Conservation (phyloP, 176 grass and related monocot genomes). For the Calamus simplicifolius region DNA sequence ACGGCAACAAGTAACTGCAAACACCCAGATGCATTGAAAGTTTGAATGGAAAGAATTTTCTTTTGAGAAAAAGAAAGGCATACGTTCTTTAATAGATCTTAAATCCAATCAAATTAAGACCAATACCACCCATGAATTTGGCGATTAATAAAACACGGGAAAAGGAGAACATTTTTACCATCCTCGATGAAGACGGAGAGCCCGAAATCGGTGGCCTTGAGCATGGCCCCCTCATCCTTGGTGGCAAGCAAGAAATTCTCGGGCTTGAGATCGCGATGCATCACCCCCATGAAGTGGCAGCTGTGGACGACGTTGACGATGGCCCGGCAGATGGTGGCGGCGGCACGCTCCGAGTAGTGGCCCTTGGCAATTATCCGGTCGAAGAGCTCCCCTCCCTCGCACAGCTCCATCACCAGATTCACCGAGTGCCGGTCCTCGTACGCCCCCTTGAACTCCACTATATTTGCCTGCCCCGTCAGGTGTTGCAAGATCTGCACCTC, state of each 20-base stretch:
- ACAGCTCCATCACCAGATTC: slow-evolving; percentile 97
- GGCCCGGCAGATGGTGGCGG: slow-evolving; percentile 70
- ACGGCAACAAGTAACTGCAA: too few relatives aligned
- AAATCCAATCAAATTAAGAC: too few relatives aligned
- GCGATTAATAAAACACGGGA: too few relatives aligned
- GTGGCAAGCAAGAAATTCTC: slow-evolving; percentile 96
- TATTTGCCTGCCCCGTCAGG: slow-evolving; percentile 82
- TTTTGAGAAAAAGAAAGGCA: too few relatives aligned
- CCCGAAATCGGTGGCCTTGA: slow-evolving; percentile 96
- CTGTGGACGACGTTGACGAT: slow-evolving; percentile 90
- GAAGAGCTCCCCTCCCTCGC: slow-evolving; percentile 83
- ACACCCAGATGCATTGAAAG: too few relatives aligned
- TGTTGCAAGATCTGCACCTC: slow-evolving; percentile 99
- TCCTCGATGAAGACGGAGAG: slow-evolving; percentile 98
- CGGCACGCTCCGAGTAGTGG: slow-evolving; percentile 83
- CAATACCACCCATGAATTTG: too few relatives aligned
- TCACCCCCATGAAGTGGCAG: slow-evolving; percentile 98
- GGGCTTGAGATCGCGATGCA: slow-evolving; percentile 93
- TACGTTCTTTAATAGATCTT: too few relatives aligned
- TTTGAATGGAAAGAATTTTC: too few relatives aligned
- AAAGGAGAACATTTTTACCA: slow-evolving; percentile 29
- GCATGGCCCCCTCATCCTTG: slow-evolving; percentile 84
- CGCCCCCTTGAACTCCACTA: slow-evolving; percentile 82
- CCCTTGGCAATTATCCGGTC: slow-evolving; percentile 94
- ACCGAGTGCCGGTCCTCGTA: slow-evolving; percentile 83